Conservation (phyloP, 2,329 filamentous ascomycete genomes). For the Harringtonia aguacate region DNA sequence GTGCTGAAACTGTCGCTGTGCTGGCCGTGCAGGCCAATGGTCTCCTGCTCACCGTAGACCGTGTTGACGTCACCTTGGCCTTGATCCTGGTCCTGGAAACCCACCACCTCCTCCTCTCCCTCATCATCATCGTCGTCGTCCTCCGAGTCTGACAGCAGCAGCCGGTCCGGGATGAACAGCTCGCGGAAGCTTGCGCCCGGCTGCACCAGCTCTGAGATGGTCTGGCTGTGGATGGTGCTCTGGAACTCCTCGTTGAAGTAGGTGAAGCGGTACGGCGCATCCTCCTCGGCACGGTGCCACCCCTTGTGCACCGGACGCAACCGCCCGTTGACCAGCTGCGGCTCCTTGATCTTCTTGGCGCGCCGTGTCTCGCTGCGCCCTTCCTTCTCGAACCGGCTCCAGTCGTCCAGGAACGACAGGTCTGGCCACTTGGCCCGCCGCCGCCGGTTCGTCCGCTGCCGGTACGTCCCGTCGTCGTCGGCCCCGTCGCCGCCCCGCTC, state of each 20-base stretch:
- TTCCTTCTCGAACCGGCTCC: conserved; percentile 85
- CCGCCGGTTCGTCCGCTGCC: conserved; percentile 24
- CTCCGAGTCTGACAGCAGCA: conserved; percentile 60
- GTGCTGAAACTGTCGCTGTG: conserved; percentile 13
- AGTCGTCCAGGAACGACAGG: conserved; percentile 72
- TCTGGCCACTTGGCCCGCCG: conserved; percentile 77
- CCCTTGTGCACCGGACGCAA: conserved; percentile 67
- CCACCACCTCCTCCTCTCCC: not conserved
- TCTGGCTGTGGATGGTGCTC: conserved; percentile 92
- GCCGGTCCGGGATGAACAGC: conserved; percentile 82
- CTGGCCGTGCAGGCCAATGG: conserved; percentile 4
- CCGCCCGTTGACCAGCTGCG: conserved; percentile 81
- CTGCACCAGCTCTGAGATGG: conserved; percentile 85
- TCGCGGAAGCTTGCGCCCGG: conserved; percentile 75
- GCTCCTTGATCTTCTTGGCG: conserved; percentile 87
- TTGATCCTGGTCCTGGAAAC: not conserved
- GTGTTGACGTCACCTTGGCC: not conserved
- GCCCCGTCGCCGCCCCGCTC: not conserved
- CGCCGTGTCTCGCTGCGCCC: conserved; percentile 70
- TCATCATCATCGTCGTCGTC: conserved; percentile 40
- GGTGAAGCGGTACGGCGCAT: conserved; percentile 87
- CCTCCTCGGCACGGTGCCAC: conserved; percentile 84
- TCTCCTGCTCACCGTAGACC: conserved; percentile 1
- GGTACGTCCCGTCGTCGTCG: conserved; percentile 13
- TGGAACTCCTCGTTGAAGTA: conserved; percentile 98